Conservation (phyloP, 768 basidiomycete genomes). For the Suillus lakei region DNA sequence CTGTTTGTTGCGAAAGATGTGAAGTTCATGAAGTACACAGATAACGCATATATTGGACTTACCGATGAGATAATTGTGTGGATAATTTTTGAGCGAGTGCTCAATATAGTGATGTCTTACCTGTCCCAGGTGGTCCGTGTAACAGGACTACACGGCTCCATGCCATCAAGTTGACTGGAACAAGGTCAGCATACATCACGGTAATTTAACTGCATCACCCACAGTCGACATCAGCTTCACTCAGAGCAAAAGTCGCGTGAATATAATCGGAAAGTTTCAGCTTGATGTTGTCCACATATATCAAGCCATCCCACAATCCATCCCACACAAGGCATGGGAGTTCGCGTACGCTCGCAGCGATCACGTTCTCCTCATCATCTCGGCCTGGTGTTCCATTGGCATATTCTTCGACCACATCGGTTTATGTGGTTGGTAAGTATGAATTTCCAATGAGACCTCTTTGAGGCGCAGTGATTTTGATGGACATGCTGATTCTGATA, state of each 20-base stretch:
- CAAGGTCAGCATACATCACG: slow-evolving; percentile 12
- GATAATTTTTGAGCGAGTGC: slow-evolving; percentile 96
- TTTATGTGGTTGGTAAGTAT: slow-evolving; percentile 84
- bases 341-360: slow-evolving; percentile 89
- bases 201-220: slow-evolving; percentile 32
- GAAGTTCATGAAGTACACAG: slow-evolving; percentile 5
- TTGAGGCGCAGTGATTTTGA: slow-evolving; percentile 57
- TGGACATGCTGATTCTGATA: slow-evolving; percentile 73
- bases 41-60: slow-evolving; percentile 21
- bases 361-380: slow-evolving; percentile 68
- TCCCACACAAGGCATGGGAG: slow-evolving; percentile 85
- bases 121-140: slow-evolving; percentile 97
- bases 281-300: slow-evolving; percentile 87
- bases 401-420: slow-evolving; percentile 76
- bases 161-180: slow-evolving; percentile 84
- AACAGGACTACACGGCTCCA: slow-evolving; percentile 96
- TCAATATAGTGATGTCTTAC: slow-evolving; percentile 93
- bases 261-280: slow-evolving; percentile 90
- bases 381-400: slow-evolving; percentile 59
- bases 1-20: slow-evolving; percentile 35
- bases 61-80: slow-evolving; percentile 87
- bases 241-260: slow-evolving; percentile 91
- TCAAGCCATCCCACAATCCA: slow-evolving; percentile 91
- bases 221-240: slow-evolving; percentile 88
- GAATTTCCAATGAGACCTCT: slow-evolving; percentile 73